phyloP scores from a whole-genome alignment of 1,284 basidiomycete genomes.

The Trametes sp. region DNA sequence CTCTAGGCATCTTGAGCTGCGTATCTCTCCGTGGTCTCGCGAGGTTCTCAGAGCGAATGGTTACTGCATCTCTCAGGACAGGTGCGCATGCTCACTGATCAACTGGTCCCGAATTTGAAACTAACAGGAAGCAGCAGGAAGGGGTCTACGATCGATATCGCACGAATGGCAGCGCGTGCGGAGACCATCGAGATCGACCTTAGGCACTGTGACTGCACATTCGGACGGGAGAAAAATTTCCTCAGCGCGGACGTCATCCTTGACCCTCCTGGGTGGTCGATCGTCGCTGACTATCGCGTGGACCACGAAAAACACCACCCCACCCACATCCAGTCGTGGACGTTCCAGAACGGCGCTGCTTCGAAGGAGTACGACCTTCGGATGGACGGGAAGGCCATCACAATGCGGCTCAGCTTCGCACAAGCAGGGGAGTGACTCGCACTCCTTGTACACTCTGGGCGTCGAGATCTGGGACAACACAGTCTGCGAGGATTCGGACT shows the following conservation, averaged over 20 bases:
- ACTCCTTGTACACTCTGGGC: too few species aligned
- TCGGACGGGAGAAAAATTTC: background rate
- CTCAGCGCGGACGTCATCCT: background rate
- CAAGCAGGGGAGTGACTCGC: too few species aligned
- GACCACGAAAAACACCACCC: constrained; percentile 2
- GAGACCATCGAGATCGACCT: background rate
- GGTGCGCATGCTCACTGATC: too few species aligned
- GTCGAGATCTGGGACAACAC: too few species aligned
- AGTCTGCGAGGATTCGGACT: too few species aligned
- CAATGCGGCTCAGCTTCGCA: too few species aligned
- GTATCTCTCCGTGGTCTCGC: constrained; percentile 15
- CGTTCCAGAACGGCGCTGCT: background rate
- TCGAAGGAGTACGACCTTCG: background rate
- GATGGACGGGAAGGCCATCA: too few species aligned
- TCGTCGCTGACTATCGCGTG: background rate
- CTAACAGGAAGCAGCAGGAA: too few species aligned
- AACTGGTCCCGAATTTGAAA: too few species aligned
- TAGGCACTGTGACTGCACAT: background rate
- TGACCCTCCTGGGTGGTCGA: background rate
- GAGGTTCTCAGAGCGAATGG: background rate
- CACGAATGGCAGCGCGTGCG: background rate
- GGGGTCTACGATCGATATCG: background rate
- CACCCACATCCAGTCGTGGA: constrained; percentile 7
- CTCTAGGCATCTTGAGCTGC: constrained; percentile 17
- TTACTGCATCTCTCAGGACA: background rate